Base-by-base conservation (phyloP, 1,284 basidiomycete species). In the Heterobasidion occidentale region DNA sequence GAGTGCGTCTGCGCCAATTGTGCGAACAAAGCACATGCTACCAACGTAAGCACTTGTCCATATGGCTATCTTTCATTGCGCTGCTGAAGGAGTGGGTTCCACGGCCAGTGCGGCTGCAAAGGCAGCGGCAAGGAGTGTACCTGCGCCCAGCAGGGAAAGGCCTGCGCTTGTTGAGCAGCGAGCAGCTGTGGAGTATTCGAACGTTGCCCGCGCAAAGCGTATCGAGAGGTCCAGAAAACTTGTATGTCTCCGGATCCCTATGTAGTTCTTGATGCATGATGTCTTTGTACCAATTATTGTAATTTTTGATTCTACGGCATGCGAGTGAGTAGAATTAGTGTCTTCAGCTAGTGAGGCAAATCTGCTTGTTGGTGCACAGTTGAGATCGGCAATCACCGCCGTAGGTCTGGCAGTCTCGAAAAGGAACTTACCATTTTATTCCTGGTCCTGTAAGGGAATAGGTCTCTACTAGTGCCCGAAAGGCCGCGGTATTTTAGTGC, bases 1-100 rank as follows among this genome's bases (percentile, higher is more conserved):
- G 56, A 62, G 47, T 69, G 68, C 61, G 60, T 59, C 56, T 69
- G 68, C 61, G 45, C 57, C 33, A 57, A 61, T 52, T 69, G 68
- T 59, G 56, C 55, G 8, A 69, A 69, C 61, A 66, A 66, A 56
- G 59, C 61, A 4, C 63, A 64, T 52, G 42, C 58, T 54, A 51
- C 14, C 20, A 35, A 53, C 9, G 64, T 66, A 20, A 42, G 38
- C 44, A 63, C 58, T 27, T n/a, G 27, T 14, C 20, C 20, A 2
- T 9, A 35, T 35, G 2, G 11, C 36, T 14, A 5, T 20, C 48
- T 33, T 19, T 14, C 47, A 7, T 45, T n/a, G 20, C 2, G 12
- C 15, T 36, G 49, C 17, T 48, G 33, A 36, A 44, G 2, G 14
- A 19, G 14, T 14, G 12, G 27, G 6, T 48, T 20, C 34, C 54